These are phyloP conservation scores for Oryza rufipogon DNA, from an alignment of 176 grass and related monocot species.

Conservation along the genomic window DNA sequence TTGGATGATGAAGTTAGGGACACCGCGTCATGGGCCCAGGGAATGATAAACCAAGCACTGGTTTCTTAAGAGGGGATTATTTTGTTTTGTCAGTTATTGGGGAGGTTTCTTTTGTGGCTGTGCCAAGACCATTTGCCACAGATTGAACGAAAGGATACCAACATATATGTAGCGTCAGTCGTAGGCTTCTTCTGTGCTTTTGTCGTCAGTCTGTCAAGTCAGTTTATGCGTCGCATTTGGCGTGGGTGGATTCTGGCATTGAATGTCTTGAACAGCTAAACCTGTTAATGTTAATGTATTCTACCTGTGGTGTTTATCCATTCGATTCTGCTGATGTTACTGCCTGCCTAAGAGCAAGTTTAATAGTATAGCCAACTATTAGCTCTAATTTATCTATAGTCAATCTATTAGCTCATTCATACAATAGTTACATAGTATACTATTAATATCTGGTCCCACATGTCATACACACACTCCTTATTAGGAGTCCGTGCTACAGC, in stretches of 20 bases:
- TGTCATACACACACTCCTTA: no score
- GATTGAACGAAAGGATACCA: constrained; percentile 50
- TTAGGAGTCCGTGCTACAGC: no score
- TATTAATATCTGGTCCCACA: no score
- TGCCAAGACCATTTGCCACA: constrained; percentile 53
- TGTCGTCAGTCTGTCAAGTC: constrained; percentile 36
- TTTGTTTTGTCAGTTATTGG: constrained; percentile 29
- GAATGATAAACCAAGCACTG: constrained; percentile 72
- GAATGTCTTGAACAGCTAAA: constrained; percentile 51
- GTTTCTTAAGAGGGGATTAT: constrained; percentile 46
- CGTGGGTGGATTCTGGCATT: constrained; percentile 31
- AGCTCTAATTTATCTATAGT: no score
- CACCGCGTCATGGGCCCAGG: constrained; percentile 64
- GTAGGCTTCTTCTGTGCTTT: constrained; percentile 44
- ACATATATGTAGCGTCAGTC: constrained; percentile 50
- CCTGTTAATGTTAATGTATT: constrained; percentile 30
- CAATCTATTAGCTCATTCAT: no score
- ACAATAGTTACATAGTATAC: no score
- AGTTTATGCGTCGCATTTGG: constrained; percentile 34
- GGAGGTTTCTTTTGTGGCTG: constrained; percentile 49
- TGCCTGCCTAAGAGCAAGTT: background rate
- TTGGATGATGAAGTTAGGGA: constrained; percentile 75
- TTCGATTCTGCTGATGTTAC: constrained; percentile 20
- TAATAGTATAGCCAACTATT: no score
- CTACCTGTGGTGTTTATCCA: constrained; percentile 27